Evolutionary conservation across 1,139 yeast genomes (phyloP), one percentile per base, ranked within the genome.

Genomic region (Geotrichum cucujoidarum): DNA sequence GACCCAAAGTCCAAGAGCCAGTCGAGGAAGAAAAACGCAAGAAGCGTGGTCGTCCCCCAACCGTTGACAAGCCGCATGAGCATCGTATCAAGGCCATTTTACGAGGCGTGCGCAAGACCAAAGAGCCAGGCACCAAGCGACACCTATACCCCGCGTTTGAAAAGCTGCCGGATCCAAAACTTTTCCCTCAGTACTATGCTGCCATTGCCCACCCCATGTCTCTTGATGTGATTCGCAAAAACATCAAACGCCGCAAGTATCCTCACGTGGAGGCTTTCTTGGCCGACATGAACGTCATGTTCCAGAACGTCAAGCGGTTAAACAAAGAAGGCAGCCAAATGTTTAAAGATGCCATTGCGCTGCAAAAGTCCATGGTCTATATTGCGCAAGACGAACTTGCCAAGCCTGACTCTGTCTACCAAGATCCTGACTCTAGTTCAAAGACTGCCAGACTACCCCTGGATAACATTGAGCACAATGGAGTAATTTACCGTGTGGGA

Each of bases 41-140:
- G 47, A 81, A 87, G 65, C 75, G 97, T 60, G 97, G 97, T 35
- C 78, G 97, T 61, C 97, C 97, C 6, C 97, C 97, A 1, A 86
- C 90, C 47, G 92, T 90, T 50, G 97, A 90, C 65, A 81, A 85
- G 59, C 97, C 97, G 3, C 90, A 84, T 66, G 97, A 92, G 67
- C 89, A 89, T 58, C 75, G 97, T 55, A 89, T 90, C 64, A 90
- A 90, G 65, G 81, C 87, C 55, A 82, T 92, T 37, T 71, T 90
- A 71, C 81, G 95, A 62, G 82, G 80, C 44, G 74, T 90, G 60
- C 85, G 88, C 60, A 85, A 85, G 61, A 81, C 85, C 51, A 76
- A 80, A 47, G 81, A 78, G 57, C 73, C 75, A 4, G 73, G 72
- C 40, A 74, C 75, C 14, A 74, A 72, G 46, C 72, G 78, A 40